These are phyloP conservation scores for Withania somnifera DNA, from an alignment of 305 asterid genomes.

Conservation along the genomic window DNA sequence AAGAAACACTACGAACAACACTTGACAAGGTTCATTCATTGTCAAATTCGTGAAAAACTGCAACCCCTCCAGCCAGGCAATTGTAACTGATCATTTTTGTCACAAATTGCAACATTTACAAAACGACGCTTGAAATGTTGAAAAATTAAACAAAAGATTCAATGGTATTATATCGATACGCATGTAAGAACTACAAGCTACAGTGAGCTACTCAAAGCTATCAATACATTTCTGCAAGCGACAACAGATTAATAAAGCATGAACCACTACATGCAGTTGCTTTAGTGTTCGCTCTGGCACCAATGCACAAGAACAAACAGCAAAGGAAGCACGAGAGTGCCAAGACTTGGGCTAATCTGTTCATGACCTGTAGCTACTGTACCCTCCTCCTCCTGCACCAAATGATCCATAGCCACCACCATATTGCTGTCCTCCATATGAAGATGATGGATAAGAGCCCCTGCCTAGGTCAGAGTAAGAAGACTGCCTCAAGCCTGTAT, in stretches of 20 bases:
- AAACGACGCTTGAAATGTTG: background rate
- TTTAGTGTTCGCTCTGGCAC: background rate
- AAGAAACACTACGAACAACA: background rate
- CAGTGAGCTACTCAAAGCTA: background rate
- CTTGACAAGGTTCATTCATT: background rate
- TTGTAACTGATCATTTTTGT: constrained; percentile 1
- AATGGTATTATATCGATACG: background rate
- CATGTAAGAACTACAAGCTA: background rate
- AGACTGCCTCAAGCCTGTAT: constrained; percentile 36
- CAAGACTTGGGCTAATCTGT: background rate
- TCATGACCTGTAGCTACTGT: constrained; percentile 21
- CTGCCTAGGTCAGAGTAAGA: constrained; percentile 46
- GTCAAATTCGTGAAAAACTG: background rate
- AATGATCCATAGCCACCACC: constrained; percentile 63
- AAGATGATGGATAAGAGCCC: constrained; percentile 37
- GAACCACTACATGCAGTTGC: background rate
- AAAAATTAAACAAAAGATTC: background rate
- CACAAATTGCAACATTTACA: background rate
- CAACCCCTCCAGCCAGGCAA: background rate
- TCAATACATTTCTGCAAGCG: background rate
- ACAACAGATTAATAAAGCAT: background rate
- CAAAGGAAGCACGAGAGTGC: background rate
- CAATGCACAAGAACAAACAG: background rate
- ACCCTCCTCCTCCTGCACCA: constrained; percentile 27
- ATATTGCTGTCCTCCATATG: constrained; percentile 38